Evolutionary conservation across 2,329 filamentous ascomycete species (phyloP), one percentile per base, ranked within the genome.

Genomic region (Cladophialophora yegresii): DNA sequence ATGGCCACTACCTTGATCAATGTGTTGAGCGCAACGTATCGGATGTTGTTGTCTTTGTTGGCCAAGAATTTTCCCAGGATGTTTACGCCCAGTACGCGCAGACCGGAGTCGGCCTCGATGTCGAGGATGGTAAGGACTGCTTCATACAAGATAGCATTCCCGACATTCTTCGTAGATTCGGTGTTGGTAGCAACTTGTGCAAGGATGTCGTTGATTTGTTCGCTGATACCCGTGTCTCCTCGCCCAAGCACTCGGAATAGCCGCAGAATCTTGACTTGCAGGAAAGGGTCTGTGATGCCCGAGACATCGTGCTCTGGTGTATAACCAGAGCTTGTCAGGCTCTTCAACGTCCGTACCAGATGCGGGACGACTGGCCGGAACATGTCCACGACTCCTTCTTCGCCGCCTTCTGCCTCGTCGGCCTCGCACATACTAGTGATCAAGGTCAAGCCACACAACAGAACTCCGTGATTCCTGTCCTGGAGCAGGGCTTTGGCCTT

Each of bases 1-100:
- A 99, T 93, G 3, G 95, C 95, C 54, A 99, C 95, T 20, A 99
- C 95, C 78, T 97, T 98, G 80, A 97, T 96, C 56, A 99, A 82
- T 0, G 95, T 99, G 78, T 99, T 99, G 58, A 99, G 83, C 20
- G 95, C 95, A 58, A 99, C 95, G 74, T 99, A 99, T 77, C 95
- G 89, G 73, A 99, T 99, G 75, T 99, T 99, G 83, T 99, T 99
- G 79, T 99, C 95, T 72, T 93, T 89, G 81, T 99, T 99, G n/a
- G 93, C 89, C 67, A 99, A 80, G 79, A 99, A 99, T 76, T 98
- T 99, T 75, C 96, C 95, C 26, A 99, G 86, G 70, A 99, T 99
- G 75, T 99, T 99, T 71, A 99, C 95, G 73, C 95, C 95, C 28
- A 99, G 84, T 23, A 99, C 95, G 57, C 96, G 85, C 68, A 99